Conservation (phyloP, 495 filamentous ascomycete species). For the Penicillium longicatenatum region DNA sequence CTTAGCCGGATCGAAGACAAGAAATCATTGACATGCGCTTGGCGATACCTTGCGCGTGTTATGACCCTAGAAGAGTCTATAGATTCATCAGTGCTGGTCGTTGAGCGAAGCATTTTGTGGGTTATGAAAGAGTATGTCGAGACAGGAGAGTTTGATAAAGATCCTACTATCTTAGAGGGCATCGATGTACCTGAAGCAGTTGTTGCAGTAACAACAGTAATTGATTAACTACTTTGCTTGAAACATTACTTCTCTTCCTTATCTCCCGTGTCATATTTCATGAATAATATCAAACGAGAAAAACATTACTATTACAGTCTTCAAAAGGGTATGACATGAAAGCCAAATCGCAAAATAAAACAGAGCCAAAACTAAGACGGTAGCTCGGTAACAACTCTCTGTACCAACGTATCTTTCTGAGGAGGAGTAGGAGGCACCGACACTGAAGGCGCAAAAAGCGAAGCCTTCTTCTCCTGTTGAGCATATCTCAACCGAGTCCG, state of each 20-base stretch:
- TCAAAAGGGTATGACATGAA: not conserved
- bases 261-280: not conserved
- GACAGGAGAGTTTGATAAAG: conserved; percentile 15
- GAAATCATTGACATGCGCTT: conserved; percentile 2
- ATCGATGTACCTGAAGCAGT: conserved; percentile 22
- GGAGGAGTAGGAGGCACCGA: conserved; percentile 1
- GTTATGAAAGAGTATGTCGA: conserved; percentile 21
- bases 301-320: not conserved
- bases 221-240: not conserved
- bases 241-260: no score
- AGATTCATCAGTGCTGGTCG: conserved; percentile 14
- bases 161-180: conserved; percentile 21
- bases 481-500: conserved; percentile 4
- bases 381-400: not conserved
- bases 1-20: conserved; percentile 15
- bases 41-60: conserved; percentile 18
- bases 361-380: not conserved
- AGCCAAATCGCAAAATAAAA: not conserved
- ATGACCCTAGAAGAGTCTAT: conserved; percentile 10
- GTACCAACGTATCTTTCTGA: conserved; percentile 3
- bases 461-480: not conserved
- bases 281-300: not conserved
- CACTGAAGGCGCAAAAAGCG: not conserved
- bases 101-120: conserved; percentile 22
- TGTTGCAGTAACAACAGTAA: not conserved